Conservation (phyloP, 225 moss, liverwort and hornwort species). For the Ulota crispa region DNA sequence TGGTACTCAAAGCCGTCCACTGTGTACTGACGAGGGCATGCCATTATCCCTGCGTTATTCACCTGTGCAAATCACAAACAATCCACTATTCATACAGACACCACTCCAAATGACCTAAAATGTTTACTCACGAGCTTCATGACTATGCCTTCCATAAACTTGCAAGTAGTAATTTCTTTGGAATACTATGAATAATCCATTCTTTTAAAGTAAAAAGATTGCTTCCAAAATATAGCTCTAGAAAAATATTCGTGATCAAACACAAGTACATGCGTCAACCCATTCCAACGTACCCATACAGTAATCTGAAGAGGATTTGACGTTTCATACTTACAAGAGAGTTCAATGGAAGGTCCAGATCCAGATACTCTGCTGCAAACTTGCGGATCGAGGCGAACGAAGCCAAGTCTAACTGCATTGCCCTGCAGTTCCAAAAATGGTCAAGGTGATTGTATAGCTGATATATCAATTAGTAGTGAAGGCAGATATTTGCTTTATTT, state of each 20-base stretch:
- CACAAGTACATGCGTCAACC: not conserved
- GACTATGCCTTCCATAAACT: not conserved
- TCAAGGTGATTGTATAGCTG: not conserved
- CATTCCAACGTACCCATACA: not conserved
- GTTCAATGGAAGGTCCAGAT: slow-evolving; percentile 43
- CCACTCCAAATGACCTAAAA: not conserved
- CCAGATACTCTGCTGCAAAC: slow-evolving; percentile 70
- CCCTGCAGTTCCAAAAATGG: slow-evolving; percentile 33
- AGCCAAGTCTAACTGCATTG: slow-evolving; percentile 59
- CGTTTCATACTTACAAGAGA: slow-evolving; percentile 12
- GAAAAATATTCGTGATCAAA: not conserved
- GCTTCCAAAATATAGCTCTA: not conserved
- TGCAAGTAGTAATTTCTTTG: not conserved
- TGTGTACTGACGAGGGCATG: slow-evolving; percentile 84
- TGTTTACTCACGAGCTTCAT: not conserved
- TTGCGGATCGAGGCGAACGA: slow-evolving; percentile 68
- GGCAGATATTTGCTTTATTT: not conserved
- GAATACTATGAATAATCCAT: not conserved
- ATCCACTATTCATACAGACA: not conserved
- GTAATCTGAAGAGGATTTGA: no score
- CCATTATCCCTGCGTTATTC: slow-evolving; percentile 97
- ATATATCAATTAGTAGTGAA: not conserved
- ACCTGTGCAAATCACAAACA: slow-evolving; percentile 53
- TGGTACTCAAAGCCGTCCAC: slow-evolving; percentile 85
- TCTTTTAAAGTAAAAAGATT: no score